phyloP scores from a whole-genome alignment of 176 grass and related monocot genomes.

The Pontederia crassipes region DNA sequence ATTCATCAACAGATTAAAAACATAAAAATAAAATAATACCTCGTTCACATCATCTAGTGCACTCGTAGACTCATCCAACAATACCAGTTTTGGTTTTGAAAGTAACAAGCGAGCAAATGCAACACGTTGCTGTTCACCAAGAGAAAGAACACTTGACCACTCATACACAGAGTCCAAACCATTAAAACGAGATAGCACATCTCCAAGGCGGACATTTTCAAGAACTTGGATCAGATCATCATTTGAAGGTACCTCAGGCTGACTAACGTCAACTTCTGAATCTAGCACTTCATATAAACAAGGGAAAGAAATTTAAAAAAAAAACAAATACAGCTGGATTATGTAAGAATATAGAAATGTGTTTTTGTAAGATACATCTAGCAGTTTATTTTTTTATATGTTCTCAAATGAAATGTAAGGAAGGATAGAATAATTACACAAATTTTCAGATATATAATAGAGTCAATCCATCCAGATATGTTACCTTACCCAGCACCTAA shows the following conservation, averaged over 20 bases:
- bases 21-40: conserved; percentile 22
- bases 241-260: conserved; percentile 50
- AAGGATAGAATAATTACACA: too few relatives aligned
- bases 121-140: conserved; percentile 94
- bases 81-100: conserved; percentile 62
- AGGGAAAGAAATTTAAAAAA: conserved; percentile 41
- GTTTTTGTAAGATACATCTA: too few relatives aligned
- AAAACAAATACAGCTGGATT: background rate
- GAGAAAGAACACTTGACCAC: conserved; percentile 98
- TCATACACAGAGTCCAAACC: conserved; percentile 82
- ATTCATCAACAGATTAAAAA: background rate
- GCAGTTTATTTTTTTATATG: too few relatives aligned
- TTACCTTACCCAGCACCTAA: too few relatives aligned
- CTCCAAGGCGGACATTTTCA: conserved; percentile 59
- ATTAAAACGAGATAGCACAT: conserved; percentile 87
- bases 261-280: conserved; percentile 23
- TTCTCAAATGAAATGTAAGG: too few relatives aligned
- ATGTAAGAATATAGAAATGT: background rate
- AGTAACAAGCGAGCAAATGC: conserved; percentile 84
- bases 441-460: too few relatives aligned
- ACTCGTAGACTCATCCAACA: conserved; percentile 88
- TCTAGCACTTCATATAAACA: conserved; percentile 43
- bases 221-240: conserved; percentile 66
- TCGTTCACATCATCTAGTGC: conserved; percentile 85
- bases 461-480: too few relatives aligned